phyloP scores from a whole-genome alignment of 164 flowering plant species.

The Vitis riparia region DNA sequence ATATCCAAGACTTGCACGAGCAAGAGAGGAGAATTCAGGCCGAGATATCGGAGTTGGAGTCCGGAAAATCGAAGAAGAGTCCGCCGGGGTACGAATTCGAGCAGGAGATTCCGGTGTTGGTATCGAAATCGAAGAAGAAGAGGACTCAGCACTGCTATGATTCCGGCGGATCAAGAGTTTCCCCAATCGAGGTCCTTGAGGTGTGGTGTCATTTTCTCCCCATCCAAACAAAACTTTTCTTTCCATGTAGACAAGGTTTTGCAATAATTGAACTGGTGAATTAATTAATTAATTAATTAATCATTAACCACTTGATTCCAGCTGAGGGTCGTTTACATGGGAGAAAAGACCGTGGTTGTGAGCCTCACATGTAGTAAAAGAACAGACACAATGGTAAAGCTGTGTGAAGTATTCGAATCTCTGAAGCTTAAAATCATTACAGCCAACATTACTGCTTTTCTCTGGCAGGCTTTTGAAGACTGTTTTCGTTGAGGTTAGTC shows the following conservation, averaged over 20 bases:
- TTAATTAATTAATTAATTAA: not conserved
- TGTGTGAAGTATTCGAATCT: slow-evolving; percentile 73
- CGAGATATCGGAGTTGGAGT: slow-evolving; percentile 61
- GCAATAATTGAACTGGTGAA: not conserved
- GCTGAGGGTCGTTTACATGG: slow-evolving; percentile 66
- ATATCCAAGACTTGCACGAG: slow-evolving; percentile 72
- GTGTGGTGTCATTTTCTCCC: slow-evolving; percentile 25
- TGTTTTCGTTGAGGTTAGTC: slow-evolving; percentile 67
- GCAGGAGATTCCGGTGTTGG: slow-evolving; percentile 12
- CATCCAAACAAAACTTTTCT: slow-evolving; percentile 1
- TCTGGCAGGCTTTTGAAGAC: slow-evolving; percentile 73
- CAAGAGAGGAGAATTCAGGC: slow-evolving; percentile 53
- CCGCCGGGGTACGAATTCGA: not conserved
- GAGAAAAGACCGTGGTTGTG: slow-evolving; percentile 57
- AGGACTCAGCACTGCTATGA: slow-evolving; percentile 29
- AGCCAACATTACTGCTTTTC: slow-evolving; percentile 60
- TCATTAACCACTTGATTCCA: slow-evolving; percentile 20
- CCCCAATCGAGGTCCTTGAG: slow-evolving; percentile 62
- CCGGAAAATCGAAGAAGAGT: slow-evolving; percentile 28
- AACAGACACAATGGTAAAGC: slow-evolving; percentile 72
- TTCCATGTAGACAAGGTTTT: not conserved
- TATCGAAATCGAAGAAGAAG: slow-evolving; percentile 40
- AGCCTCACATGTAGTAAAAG: slow-evolving; percentile 69
- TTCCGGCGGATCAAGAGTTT: slow-evolving; percentile 20
- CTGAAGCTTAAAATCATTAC: slow-evolving; percentile 74